These are phyloP conservation scores for Lycium ferocissimum DNA, from an alignment of 257 asterid species.

Conservation along the genomic window DNA sequence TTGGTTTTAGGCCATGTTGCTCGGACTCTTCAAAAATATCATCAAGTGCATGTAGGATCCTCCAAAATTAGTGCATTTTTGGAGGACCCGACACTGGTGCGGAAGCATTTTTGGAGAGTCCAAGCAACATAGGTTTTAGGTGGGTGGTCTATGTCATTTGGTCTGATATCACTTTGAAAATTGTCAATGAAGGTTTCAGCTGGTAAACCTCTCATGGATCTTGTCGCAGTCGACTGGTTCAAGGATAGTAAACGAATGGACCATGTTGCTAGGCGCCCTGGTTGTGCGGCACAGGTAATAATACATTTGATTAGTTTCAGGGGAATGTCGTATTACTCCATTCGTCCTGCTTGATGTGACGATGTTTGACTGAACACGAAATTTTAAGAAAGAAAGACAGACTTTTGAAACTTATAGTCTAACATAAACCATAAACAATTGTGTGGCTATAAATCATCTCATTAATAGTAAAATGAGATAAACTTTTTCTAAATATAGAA, in stretches of 20 bases:
- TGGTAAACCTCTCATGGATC: conserved; percentile 95
- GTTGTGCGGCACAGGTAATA: conserved; percentile 96
- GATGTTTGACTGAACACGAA: not conserved
- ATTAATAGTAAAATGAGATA: not conserved
- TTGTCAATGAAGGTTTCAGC: conserved; percentile 72
- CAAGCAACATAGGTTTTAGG: not conserved
- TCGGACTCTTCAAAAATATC: not conserved
- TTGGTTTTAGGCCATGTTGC: not conserved
- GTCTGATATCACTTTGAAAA: conserved; percentile 36
- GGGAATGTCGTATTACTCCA: not conserved
- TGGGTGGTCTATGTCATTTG: not conserved
- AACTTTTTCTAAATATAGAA: not conserved
- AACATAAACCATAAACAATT: not conserved
- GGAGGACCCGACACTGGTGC: not conserved
- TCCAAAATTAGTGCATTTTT: not conserved
- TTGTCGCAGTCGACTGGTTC: conserved; percentile 97
- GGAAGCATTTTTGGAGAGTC: not conserved
- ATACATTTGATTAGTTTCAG: not conserved
- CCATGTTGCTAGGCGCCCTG: conserved; percentile 88
- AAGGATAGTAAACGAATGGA: conserved; percentile 97
- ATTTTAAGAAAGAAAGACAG: not conserved
- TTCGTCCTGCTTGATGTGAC: not conserved
- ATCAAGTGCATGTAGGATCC: not conserved
- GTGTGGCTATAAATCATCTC: not conserved
- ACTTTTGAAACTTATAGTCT: not conserved